Conservation (phyloP, 176 grass and related monocot genomes). For the Phoenix roebelenii region DNA sequence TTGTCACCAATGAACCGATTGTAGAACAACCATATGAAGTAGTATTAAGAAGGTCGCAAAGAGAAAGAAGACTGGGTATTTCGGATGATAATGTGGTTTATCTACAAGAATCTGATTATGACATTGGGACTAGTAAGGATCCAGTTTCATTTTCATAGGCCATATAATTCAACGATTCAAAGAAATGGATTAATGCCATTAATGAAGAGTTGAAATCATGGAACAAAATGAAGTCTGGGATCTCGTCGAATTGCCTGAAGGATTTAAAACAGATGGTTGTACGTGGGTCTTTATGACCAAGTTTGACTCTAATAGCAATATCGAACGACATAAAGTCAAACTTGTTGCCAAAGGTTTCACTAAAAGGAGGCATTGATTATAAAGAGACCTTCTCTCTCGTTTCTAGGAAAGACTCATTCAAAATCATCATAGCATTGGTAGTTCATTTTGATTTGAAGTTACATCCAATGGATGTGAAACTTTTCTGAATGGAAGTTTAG, state of each 20-base stretch:
- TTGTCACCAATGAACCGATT: too few species aligned
- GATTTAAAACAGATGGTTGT: background rate
- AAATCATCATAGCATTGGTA: constrained; percentile 9
- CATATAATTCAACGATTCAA: background rate
- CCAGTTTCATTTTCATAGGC: constrained; percentile 11
- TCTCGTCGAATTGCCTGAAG: background rate
- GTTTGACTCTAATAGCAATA: background rate
- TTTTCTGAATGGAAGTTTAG: constrained; percentile 18
- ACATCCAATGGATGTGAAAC: constrained; percentile 24
- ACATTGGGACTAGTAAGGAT: constrained; percentile 12
- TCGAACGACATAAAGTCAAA: constrained; percentile 9
- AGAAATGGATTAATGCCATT: constrained; percentile 4
- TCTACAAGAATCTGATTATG: constrained; percentile 4
- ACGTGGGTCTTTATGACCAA: constrained; percentile 9
- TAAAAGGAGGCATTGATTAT: constrained; percentile 19
- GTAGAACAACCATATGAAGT: background rate
- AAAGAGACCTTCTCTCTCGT: constrained; percentile 11
- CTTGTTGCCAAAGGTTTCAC: constrained; percentile 1
- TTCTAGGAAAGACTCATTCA: background rate
- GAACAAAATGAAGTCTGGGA: constrained; percentile 10
- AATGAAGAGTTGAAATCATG: constrained; percentile 11
- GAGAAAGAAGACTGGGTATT: background rate
- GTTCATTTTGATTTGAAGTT: constrained; percentile 16
- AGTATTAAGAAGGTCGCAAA: background rate
- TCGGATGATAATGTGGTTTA: constrained; percentile 13